Conservation (phyloP, 192 early-diverging fungal species). For the Backusella circina region DNA sequence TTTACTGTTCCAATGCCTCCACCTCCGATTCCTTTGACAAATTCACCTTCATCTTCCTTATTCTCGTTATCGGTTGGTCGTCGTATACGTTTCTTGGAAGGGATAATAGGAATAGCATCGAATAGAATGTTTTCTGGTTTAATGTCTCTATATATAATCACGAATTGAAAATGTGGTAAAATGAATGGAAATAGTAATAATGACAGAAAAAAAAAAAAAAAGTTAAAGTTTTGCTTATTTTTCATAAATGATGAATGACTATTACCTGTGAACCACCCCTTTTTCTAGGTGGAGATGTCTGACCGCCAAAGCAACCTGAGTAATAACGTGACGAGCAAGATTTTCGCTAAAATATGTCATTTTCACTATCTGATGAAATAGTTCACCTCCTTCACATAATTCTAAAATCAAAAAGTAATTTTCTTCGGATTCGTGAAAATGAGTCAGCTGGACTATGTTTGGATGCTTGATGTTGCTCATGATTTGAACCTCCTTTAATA, state of each 20-base stretch:
- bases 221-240: no score
- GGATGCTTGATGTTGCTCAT: conserved; percentile 73
- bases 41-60: conserved; percentile 73
- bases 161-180: neutral
- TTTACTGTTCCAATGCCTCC: conserved; percentile 82
- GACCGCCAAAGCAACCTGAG: conserved; percentile 81
- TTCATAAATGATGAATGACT: neutral
- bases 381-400: conserved; percentile 80
- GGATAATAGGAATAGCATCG: conserved; percentile 64
- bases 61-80: conserved; percentile 49
- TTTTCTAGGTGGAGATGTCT: conserved; percentile 79
- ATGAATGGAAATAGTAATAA: neutral
- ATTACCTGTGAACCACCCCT: conserved; percentile 68
- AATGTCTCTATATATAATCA: conserved; percentile 65
- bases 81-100: conserved; percentile 27
- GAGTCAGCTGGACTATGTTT: conserved; percentile 72
- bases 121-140: conserved; percentile 90
- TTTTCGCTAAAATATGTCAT: conserved; percentile 81
- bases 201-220: neutral
- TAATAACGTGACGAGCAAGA: conserved; percentile 74
- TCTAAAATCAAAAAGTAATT: conserved; percentile 81
- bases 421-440: conserved; percentile 71
- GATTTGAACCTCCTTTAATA: conserved; percentile 85
- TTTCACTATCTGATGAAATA: conserved; percentile 83
- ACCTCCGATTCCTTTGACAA: conserved; percentile 68